Base-by-base conservation (phyloP, 2,329 filamentous ascomycete species). In the Thielaviopsis musarum region DNA sequence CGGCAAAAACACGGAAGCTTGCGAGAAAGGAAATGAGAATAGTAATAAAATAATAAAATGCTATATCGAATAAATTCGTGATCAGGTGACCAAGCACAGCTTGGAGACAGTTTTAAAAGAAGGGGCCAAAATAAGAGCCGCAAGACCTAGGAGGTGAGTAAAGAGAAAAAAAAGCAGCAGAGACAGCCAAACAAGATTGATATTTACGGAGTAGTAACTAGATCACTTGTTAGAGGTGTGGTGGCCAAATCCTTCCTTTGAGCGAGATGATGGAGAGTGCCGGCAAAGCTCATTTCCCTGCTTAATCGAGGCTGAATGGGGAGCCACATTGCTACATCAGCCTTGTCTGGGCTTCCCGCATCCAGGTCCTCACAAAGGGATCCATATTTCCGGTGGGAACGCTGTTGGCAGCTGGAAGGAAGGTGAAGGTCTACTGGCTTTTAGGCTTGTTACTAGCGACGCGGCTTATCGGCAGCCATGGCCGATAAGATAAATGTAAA, bases 311-410 rank as follows among this genome's bases (percentile, higher is more conserved):
- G 51, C 57, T 54, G 51, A 58, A 17, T 45, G 9, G 38, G 21
- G 56, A 58, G 56, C 56, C 56, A 58, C 56, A 57, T 57, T 49
- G 55, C 55, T 51, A 45, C 30, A 51, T 22, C 38, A 57, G 55
- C 55, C 55, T 57, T 57, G 55, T 57, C 41, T 17, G 13, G 54
- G 21, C 15, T 15, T 26, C 41, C 41, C 55, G 38, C 38, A n/a
- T 15, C 55, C 15, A 21, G 21, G 22, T 49, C 17, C 21, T 51
- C 24, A 49, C 38, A 45, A 45, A 45, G 38, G 38, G 38, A 45
- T 45, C 38, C 38, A 45, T 6, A 45, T 45, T 45, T 45, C 38
- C 13, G 38, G 38, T 45, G 38, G 38, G 38, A 45, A n/a, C 17
- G 38, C 38, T 45, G 38, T 45, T 45, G 38, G 38, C 15, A 45